Evolutionary conservation across 2,329 filamentous ascomycete species (phyloP), one percentile per base, ranked within the genome.

Genomic region (Fusarium stilboides): DNA sequence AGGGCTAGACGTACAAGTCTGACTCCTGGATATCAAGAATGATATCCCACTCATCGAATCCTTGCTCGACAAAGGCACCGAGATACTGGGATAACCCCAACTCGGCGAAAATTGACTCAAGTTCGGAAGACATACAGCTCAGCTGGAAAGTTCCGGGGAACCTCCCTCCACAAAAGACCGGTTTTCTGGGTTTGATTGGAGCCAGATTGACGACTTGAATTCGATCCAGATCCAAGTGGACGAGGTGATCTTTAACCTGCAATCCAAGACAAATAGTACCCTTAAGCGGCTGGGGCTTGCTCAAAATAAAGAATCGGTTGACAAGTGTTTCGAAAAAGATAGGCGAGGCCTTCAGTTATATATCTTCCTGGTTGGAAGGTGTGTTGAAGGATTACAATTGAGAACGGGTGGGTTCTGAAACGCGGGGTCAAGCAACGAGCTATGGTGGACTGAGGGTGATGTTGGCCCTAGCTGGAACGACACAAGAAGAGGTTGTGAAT

Each of bases 21-120:
- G 91, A 92, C 79, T 95, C 93, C 64, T 92, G 94, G 55, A 96
- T 94, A 76, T 95, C 92, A 51, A 94, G 84, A 57, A 95, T 90
- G 1, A 91, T 94, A 34, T 94, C 91, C 93, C 93, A 95, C 13
- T 90, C 89, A 78, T 96, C 93, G 78, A 96, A 96, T 5, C 93
- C 93, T 79, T 95, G 92, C 54, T 92, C 88, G 43, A 93, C 77
- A 73, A 96, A 92, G 57, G 84, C 81, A 70, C 90, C 85, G 62
- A 92, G 86, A 81, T 96, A 95, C 80, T 94, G 91, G 81, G 88
- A 84, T 78, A 96, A 86, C 77, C 92, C 92, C 84, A 95, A 85
- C 84, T 92, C 91, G 80, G 88, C 86, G 77, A 95, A 89, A 70
- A 91, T 87, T 37, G 85, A 80, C 71, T 85, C 87, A 74, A 96